Evolutionary conservation across 192 early-diverging fungal genomes (phyloP).

Genomic region (Podila clonocystis): DNA sequence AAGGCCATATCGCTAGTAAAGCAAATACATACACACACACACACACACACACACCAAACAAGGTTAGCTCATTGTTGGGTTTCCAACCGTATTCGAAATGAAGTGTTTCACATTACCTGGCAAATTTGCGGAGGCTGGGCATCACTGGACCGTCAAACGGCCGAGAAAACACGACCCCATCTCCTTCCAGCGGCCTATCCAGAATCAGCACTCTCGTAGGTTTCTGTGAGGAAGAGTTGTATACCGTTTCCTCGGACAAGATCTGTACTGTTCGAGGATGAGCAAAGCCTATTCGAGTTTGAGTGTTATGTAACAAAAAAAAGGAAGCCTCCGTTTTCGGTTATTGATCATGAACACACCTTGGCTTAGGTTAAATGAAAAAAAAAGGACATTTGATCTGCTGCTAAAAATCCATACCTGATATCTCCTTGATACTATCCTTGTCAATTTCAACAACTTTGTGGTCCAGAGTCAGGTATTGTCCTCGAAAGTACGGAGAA

Average conservation of each 20-base stretch:
- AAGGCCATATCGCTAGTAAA: constrained; percentile 58
- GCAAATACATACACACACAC: neutral
- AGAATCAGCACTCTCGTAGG: constrained; percentile 55
- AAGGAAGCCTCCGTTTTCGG: too few species aligned
- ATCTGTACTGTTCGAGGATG: constrained; percentile 57
- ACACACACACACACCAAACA: neutral
- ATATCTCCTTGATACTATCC: constrained; percentile 53
- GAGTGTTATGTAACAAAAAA: neutral
- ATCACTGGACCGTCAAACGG: constrained; percentile 25
- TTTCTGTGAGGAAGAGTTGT: constrained; percentile 52
- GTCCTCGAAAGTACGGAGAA: constrained; percentile 65
- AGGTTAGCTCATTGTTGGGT: neutral
- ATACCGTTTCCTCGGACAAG: constrained; percentile 59
- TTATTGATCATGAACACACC: neutral
- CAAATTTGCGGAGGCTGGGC: constrained; percentile 34
- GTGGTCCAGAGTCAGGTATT: constrained; percentile 56
- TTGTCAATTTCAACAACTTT: constrained; percentile 61
- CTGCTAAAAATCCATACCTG: constrained; percentile 45
- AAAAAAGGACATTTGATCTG: too few species aligned
- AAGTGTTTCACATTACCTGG: constrained; percentile 14
- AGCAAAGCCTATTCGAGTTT: constrained; percentile 41
- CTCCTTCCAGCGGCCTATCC: constrained; percentile 60
- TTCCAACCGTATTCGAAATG: neutral
- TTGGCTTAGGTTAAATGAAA: too few species aligned
- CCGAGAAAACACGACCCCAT: constrained; percentile 37